These are phyloP conservation scores for Zangia roseola DNA, from an alignment of 768 basidiomycete genomes.

Conservation along the genomic window DNA sequence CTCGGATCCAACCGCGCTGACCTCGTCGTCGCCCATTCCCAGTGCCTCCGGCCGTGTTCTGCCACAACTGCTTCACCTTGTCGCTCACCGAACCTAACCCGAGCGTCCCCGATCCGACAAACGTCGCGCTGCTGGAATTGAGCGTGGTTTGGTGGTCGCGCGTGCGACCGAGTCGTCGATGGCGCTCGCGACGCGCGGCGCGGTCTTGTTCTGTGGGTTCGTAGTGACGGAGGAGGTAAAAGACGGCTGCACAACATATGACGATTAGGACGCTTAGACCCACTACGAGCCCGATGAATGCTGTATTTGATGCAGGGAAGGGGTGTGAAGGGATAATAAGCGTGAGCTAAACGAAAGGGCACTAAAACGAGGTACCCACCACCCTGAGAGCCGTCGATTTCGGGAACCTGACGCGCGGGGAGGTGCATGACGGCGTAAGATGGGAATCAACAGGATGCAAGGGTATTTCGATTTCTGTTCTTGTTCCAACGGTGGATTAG, in stretches of 20 bases:
- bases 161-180: constrained; percentile 18
- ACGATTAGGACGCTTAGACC: constrained; percentile 53
- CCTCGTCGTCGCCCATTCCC: constrained; percentile 19
- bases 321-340: not conserved
- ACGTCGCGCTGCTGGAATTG: no score
- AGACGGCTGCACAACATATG: constrained; percentile 49
- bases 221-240: constrained; percentile 54
- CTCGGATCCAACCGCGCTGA: constrained; percentile 50
- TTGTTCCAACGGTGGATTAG: not conserved
- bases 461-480: not conserved
- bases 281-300: constrained; percentile 63
- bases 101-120: not conserved
- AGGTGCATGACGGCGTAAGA: constrained; percentile 2
- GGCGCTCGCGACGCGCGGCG: constrained; percentile 32
- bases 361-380: constrained; percentile 32
- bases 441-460: not conserved
- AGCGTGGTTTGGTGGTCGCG: constrained; percentile 13
- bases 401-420: constrained; percentile 37
- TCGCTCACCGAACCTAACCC: constrained; percentile 23
- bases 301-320: constrained; percentile 26
- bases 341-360: no score
- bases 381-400: constrained; percentile 49
- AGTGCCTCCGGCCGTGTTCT: constrained; percentile 5
- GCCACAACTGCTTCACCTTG: constrained; percentile 29
- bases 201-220: constrained; percentile 42